These are phyloP conservation scores for Geotrichum klebahnii DNA, from an alignment of 1,139 yeast genomes.

Conservation along the genomic window DNA sequence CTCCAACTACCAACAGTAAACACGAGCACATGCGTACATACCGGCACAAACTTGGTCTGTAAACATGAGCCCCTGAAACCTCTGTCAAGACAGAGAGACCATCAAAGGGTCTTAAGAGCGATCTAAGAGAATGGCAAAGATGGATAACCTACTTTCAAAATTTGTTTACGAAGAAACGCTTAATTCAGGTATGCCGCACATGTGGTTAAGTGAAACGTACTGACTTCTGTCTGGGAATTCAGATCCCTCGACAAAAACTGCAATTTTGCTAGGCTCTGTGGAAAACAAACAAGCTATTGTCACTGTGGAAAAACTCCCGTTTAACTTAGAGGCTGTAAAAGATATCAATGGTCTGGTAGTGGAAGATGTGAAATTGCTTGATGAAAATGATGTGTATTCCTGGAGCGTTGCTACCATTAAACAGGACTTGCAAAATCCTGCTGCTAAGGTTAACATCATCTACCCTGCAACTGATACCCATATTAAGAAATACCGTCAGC, in stretches of 20 bases:
- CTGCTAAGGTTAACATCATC: slow-evolving; percentile 69
- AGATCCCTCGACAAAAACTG: slow-evolving; percentile 62
- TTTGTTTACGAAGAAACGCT: slow-evolving; percentile 31
- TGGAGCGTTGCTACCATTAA: slow-evolving; percentile 64
- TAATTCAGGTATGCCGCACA: slow-evolving; percentile 23
- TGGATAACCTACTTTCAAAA: slow-evolving; percentile 7
- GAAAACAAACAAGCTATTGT: slow-evolving; percentile 61
- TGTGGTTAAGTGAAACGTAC: background rate
- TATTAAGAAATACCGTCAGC: slow-evolving; percentile 64
- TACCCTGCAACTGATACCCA: slow-evolving; percentile 90
- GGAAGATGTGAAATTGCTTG: slow-evolving; percentile 46
- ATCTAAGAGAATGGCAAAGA: background rate
- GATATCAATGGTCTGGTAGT: slow-evolving; percentile 34
- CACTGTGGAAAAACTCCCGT: slow-evolving; percentile 68
- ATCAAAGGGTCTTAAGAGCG: too few relatives aligned
- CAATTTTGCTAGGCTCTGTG: slow-evolving; percentile 65
- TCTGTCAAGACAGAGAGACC: background rate
- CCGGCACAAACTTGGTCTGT: background rate
- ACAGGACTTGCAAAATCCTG: slow-evolving; percentile 53
- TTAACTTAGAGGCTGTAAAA: slow-evolving; percentile 36
- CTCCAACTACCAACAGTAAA: background rate
- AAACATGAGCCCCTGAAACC: background rate
- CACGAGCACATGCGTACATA: background rate
- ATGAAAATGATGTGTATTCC: slow-evolving; percentile 73
- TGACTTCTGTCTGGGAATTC: background rate